Evolutionary conservation across 257 asterid species (phyloP), one percentile per base, ranked within the genome.

Genomic region (Phtheirospermum japonicum): DNA sequence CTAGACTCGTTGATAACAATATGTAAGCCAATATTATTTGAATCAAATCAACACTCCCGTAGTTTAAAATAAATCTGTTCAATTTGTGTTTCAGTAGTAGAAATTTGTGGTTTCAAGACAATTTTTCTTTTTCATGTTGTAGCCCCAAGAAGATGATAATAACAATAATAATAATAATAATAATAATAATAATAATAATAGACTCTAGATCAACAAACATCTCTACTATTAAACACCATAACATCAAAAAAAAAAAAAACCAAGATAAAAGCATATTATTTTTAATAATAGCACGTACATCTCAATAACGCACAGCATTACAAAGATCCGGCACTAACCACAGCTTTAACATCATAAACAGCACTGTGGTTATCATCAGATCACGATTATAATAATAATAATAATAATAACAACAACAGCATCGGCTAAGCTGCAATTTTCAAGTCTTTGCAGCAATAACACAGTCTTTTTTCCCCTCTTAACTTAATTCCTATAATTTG

Each of bases 281-380:
- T 10, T 13, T 43, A 12, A 13, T 36, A 6, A 36, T 9, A 36
- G 42, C 42, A 36, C 42, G 50, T 43, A 43, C 50, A 43, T 43
- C 6, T 43, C 50, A 3, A 40, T n/a, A 43, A 43, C 6, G 28
- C 54, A 48, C 54, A 48, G 12, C 54, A 14, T 48, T 18, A 48
- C 54, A 52, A 39, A 66, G 52, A 53, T 65, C 72, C 56, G 42
- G 50, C 40, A 57, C 20, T 46, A 68, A 64, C 78, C 72, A 52
- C 72, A 67, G 71, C 14, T 36, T 64, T 28, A 56, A 52, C 43
- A 33, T 20, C 75, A 68, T 66, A 66, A 63, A 70, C 60, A 66
- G 39, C 64, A 56, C 72, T 63, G 71, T 34, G 61, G 76, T 57
- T 61, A 66, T 45, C 40, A 36, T 57, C 48, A 59, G 59, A 59